Base-by-base conservation (phyloP, 192 early-diverging fungal genomes). In the Backusella australiensis region DNA sequence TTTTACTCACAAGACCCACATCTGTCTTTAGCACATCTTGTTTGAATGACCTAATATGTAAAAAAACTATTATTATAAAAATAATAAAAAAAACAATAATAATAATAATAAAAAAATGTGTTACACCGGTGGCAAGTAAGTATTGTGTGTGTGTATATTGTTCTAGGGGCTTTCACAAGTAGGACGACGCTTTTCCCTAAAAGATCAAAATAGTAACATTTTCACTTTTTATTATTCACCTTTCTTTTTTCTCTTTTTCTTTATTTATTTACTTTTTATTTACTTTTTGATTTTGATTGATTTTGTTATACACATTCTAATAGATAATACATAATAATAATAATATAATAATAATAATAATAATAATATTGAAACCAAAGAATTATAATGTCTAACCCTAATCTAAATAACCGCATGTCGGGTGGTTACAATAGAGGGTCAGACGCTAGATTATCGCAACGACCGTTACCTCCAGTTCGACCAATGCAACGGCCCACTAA, bases 81-180 rank as follows among this genome's bases (percentile, higher is more conserved):
- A 75, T 75, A 44, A 44, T 44, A 70, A 75, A 70, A 59, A 52
- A 19, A 53, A 53, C n/a, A n/a, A 53, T n/a, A n/a, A 53, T 53
- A n/a, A 63, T 63, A 63, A 63, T 26, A 29, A 26, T 7, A 49
- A 49, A n/a, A 49, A 49, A 49, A 63, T 63, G 26, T 69, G 75
- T 76, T 76, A 76, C 75, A 76, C 75, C 26, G 49, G 75, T 76
- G 74, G 74, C 67, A 76, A 76, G 8, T 8, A 26, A 59, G 11
- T 32, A 26, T 63, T 63, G 56, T 63, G 56, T 63, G 56, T 63
- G 56, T 63, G 56, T 56, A 9, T 63, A 63, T 63, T 63, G 23
- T 63, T 63, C 56, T 3, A 63, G 56, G 56, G 56, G 56, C 23
- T 21, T 36, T 35, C 19, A 38, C 29, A 68, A 68, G 53, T 36